These are phyloP conservation scores for Halteria grandinella DNA, from an alignment of 73 alveolate genomes.

Conservation along the genomic window DNA sequence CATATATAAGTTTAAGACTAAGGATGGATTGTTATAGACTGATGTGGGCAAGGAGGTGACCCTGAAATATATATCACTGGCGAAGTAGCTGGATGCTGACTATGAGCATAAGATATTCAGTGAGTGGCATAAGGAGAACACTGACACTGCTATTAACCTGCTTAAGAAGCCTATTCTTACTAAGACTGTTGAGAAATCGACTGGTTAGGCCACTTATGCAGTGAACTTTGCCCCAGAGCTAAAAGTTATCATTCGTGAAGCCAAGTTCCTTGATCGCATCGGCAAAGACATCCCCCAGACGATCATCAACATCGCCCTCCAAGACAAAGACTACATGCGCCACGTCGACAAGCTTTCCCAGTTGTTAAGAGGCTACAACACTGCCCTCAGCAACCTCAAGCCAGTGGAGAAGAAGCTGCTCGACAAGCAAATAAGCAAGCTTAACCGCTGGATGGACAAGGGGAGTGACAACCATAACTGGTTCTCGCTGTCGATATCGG, in stretches of 20 bases:
- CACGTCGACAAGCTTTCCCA: conserved; percentile 92
- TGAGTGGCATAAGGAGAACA: conserved; percentile 89
- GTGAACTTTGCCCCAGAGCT: conserved; percentile 92
- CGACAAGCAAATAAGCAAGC: conserved; percentile 73
- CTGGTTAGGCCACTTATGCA: conserved; percentile 60
- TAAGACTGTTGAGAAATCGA: conserved; percentile 70
- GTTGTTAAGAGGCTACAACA: conserved; percentile 91
- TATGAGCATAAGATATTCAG: conserved; percentile 88
- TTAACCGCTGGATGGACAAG: conserved; percentile 85
- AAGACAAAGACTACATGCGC: conserved; percentile 89
- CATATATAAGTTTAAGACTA: conserved; percentile 89
- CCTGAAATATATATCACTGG: conserved; percentile 87
- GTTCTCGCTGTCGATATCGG: conserved; percentile 97
- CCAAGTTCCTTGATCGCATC: conserved; percentile 90
- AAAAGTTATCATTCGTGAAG: conserved; percentile 93
- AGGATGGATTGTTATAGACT: conserved; percentile 73
- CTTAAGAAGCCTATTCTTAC: conserved; percentile 83
- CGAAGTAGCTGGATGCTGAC: conserved; percentile 85
- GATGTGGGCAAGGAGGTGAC: conserved; percentile 79
- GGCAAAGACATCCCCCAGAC: conserved; percentile 94
- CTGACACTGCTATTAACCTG: conserved; percentile 88
- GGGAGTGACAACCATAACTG: conserved; percentile 96
- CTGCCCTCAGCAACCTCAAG: conserved; percentile 88
- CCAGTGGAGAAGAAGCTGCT: conserved; percentile 93
- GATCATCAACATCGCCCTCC: conserved; percentile 96